A percentile compares a stretch with the other conserved stretches of the same genome.
Evolutionary conservation across 2,329 filamentous ascomycete genomes (phyloP).

Genomic region (Polytolypa hystricis): DNA sequence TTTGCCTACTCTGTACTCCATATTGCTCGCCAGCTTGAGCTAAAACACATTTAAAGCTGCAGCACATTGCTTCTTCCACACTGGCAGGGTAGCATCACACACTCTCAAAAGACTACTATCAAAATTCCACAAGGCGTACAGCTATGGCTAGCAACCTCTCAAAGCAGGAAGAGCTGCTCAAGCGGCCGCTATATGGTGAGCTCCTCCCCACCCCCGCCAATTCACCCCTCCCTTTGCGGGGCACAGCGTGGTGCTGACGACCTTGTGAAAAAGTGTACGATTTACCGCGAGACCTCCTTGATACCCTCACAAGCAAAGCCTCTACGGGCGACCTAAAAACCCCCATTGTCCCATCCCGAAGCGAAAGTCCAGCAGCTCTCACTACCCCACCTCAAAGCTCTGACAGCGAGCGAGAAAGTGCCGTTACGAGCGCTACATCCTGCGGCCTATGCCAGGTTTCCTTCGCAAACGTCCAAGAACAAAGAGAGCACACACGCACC

Average conservation of each 20-base stretch:
- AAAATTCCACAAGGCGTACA: too few species aligned
- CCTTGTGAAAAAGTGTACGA: slow-evolving; percentile 59
- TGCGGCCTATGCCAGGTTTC: slow-evolving; percentile 69
- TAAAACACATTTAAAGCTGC: too few species aligned
- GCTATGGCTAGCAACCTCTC: slow-evolving; percentile 13
- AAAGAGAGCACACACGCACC: slow-evolving; percentile 75
- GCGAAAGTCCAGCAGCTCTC: slow-evolving; percentile 16
- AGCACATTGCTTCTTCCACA: too few species aligned
- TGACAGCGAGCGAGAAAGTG: slow-evolving; percentile 29
- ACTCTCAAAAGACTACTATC: too few species aligned
- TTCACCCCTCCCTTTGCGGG: not conserved
- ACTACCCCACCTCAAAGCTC: too few species aligned
- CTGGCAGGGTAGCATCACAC: too few species aligned
- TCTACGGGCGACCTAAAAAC: slow-evolving; percentile 22
- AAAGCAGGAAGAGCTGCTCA: slow-evolving; percentile 30
- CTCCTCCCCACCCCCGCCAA: not conserved
- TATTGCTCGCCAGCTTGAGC: too few species aligned
- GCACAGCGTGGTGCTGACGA: too few species aligned
- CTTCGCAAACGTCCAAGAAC: slow-evolving; percentile 65
- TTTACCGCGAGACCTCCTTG: slow-evolving; percentile 62
- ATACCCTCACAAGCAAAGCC: slow-evolving; percentile 51
- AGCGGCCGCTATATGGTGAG: slow-evolving; percentile 41
- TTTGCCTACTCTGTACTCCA: too few species aligned
- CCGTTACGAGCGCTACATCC: slow-evolving; percentile 49
- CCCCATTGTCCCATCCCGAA: slow-evolving; percentile 16